Conservation (phyloP, 371 early-diverging fungal species). For the Polyrhizophydium stewartii region DNA sequence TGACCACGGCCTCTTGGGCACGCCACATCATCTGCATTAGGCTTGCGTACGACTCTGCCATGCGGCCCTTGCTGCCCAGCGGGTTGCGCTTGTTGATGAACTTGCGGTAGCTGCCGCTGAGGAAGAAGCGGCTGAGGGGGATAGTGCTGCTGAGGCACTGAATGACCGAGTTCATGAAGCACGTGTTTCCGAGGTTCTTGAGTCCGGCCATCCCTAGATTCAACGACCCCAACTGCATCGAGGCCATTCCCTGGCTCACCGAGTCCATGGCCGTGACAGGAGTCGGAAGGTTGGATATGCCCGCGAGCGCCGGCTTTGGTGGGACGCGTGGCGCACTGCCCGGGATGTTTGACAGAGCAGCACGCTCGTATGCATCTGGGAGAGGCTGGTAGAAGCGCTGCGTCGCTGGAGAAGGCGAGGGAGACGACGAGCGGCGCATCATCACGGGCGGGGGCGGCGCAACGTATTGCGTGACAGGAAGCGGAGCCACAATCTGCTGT, state of each 20-base stretch:
- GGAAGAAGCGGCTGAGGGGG: conserved; percentile 80
- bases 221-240: background rate
- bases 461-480: too few relatives aligned
- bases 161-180: conserved; percentile 95
- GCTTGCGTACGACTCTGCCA: conserved; percentile 34
- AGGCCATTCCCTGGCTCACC: too few relatives aligned
- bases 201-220: conserved; percentile 74
- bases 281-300: background rate
- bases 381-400: conserved; percentile 13
- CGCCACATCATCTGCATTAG: conserved; percentile 35
- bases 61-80: conserved; percentile 73
- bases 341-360: background rate
- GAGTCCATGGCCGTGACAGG: background rate
- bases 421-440: conserved; percentile 19
- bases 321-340: background rate
- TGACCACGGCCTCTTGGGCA: conserved; percentile 28
- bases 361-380: background rate
- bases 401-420: conserved; percentile 18
- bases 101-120: conserved; percentile 61
- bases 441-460: conserved; percentile 8
- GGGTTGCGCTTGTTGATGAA: conserved; percentile 74
- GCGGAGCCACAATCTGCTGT: too few relatives aligned
- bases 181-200: conserved; percentile 96
- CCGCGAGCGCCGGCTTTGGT: background rate
- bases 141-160: conserved; percentile 89